phyloP scores from a whole-genome alignment of 768 basidiomycete species.

The Astraeus odoratus region DNA sequence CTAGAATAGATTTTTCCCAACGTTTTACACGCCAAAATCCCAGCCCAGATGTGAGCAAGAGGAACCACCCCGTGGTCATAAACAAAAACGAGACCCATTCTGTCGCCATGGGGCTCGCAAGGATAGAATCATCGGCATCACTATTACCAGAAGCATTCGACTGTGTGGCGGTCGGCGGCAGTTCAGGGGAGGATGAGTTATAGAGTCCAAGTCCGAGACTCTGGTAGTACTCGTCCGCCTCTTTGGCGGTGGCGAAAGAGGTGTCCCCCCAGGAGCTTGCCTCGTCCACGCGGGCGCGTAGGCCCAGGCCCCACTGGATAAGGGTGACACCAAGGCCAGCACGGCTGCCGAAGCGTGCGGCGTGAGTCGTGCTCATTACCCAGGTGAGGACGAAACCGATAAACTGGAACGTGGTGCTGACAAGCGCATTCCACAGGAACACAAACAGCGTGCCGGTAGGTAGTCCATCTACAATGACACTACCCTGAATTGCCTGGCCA shows the following conservation, averaged over 20 bases:
- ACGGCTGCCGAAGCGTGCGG: slow-evolving; percentile 86
- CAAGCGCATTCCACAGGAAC: slow-evolving; percentile 88
- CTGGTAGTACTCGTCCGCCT: slow-evolving; percentile 39
- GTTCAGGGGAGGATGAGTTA: slow-evolving; percentile 20
- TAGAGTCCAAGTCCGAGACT: slow-evolving; percentile 14
- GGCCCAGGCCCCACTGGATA: slow-evolving; percentile 89
- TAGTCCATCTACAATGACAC: slow-evolving; percentile 86
- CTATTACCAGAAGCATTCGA: slow-evolving; percentile 7
- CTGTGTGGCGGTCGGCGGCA: slow-evolving; percentile 13
- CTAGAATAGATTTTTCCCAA: slow-evolving; percentile 75
- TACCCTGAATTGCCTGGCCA: slow-evolving; percentile 43
- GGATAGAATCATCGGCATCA: slow-evolving; percentile 30
- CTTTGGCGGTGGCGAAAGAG: slow-evolving; percentile 37
- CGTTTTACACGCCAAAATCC: slow-evolving; percentile 87
- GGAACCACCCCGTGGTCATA: slow-evolving; percentile 88
- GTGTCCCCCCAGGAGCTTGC: slow-evolving; percentile 31
- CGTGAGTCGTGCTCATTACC: slow-evolving; percentile 88
- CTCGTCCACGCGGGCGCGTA: slow-evolving; percentile 50
- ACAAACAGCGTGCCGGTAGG: slow-evolving; percentile 78
- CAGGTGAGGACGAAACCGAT: slow-evolving; percentile 91
- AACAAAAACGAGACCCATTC: slow-evolving; percentile 95
- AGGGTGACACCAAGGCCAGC: slow-evolving; percentile 95
- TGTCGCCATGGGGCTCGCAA: slow-evolving; percentile 63
- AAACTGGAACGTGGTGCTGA: slow-evolving; percentile 96
- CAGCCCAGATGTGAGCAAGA: slow-evolving; percentile 84